Evolutionary conservation across 2,329 filamentous ascomycete species (phyloP).

Genomic region (Colletotrichum euphorbiae): DNA sequence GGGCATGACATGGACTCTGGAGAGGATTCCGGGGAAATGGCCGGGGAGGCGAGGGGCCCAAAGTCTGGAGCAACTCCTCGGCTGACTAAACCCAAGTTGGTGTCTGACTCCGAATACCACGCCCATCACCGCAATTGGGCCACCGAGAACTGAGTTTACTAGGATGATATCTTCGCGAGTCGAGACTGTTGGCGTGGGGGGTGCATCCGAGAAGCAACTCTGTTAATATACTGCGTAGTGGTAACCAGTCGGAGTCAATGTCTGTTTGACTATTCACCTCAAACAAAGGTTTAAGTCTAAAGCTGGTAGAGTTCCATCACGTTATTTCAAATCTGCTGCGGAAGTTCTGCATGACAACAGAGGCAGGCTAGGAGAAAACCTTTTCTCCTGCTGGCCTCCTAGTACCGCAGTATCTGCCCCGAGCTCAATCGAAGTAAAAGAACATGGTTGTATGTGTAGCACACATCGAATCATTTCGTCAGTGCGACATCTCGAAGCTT

Average conservation of each 20-base stretch:
- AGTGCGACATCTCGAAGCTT: neutral
- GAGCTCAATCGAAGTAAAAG: too few species aligned
- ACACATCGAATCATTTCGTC: too few species aligned
- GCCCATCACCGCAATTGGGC: neutral
- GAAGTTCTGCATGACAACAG: neutral
- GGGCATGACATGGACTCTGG: slow-evolving; percentile 10
- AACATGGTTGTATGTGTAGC: too few species aligned
- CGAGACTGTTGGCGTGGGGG: neutral
- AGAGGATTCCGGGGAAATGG: slow-evolving; percentile 1
- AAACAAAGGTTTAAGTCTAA: slow-evolving; percentile 18
- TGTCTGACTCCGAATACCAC: neutral
- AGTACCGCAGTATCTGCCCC: too few species aligned
- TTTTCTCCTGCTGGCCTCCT: too few species aligned
- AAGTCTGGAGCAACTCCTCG: slow-evolving; percentile 16
- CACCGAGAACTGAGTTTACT: slow-evolving; percentile 17
- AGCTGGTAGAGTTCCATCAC: neutral
- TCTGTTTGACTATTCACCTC: slow-evolving; percentile 10
- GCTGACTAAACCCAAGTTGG: slow-evolving; percentile 29
- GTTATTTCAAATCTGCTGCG: neutral
- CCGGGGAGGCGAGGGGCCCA: slow-evolving; percentile 15
- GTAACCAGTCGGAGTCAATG: neutral
- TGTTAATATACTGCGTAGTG: slow-evolving; percentile 12
- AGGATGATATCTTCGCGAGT: neutral
- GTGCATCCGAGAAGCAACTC: neutral
- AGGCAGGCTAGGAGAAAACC: too few species aligned